Base-by-base conservation (phyloP, 1,284 basidiomycete species). In the Microbotryum scabiosae region DNA sequence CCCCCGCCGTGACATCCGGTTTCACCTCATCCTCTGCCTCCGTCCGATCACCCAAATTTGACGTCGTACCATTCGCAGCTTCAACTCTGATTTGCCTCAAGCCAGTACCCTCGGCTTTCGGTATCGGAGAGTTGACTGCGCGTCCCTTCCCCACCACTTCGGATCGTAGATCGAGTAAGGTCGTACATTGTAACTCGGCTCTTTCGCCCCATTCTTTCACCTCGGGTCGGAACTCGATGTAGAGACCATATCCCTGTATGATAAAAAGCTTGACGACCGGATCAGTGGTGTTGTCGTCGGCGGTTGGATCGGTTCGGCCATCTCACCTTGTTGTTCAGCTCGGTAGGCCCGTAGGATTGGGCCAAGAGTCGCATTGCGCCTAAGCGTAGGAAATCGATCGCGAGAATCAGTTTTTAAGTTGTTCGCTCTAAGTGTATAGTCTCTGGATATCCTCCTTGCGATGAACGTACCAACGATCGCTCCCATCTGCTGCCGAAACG, bases 311-410 rank as follows among this genome's bases (percentile, higher is more conserved):
- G 30, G 8, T 30, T 30, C 30, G 8, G 30, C 54, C 58, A 55
- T 5, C 59, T 46, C 16, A 63, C 67, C 59, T 80, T 76, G 45
- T 74, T 71, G 71, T 89, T 88, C 28, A 93, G 79, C 64, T 88
- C 85, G 36, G 81, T 75, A 0, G 83, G 78, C 0, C 68, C 55
- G 68, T 84, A 90, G 59, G 83, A 86, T 43, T 80, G 76, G 1
- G 87, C 87, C 28, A 94, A 80, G 20, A 93, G 78, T 57, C 84
- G 82, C 71, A 94, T 77, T 2, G 90, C 84, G n/a, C 66, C 66
- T n/a, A n/a, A n/a, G n/a, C n/a, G n/a, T n/a, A n/a, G n/a, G n/a
- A n/a, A n/a, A n/a, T n/a, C n/a, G n/a, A n/a, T n/a, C n/a, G n/a
- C n/a, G n/a, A n/a, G n/a, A n/a, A n/a, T n/a, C n/a, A n/a, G n/a